Evolutionary conservation across 176 grass and related monocot species (phyloP).

Genomic region (Zoysia pacifica): DNA sequence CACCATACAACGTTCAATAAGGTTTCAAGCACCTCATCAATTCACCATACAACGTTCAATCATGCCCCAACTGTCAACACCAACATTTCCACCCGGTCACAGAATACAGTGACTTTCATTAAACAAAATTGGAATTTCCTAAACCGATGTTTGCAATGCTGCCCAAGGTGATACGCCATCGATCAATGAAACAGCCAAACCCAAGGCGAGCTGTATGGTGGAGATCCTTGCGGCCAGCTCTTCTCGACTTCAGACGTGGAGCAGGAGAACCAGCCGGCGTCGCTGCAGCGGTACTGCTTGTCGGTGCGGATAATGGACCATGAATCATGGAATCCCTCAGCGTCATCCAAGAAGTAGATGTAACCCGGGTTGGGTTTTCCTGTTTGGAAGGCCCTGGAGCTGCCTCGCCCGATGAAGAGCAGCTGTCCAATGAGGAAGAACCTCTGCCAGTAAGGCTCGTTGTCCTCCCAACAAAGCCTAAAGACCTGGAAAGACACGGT

Average conservation of each 20-base stretch:
- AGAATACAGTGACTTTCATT: neutral
- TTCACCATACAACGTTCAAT: neutral
- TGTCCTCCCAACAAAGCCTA: neutral
- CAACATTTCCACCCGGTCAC: neutral
- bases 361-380: neutral
- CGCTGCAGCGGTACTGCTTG: neutral
- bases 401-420: conserved; percentile 31
- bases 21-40: neutral
- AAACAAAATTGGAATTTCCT: neutral
- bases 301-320: neutral
- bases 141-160: neutral
- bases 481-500: conserved; percentile 23
- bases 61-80: neutral
- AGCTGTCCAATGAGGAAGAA: neutral
- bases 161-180: neutral
- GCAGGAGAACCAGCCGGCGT: neutral
- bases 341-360: conserved; percentile 39
- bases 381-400: conserved; percentile 14
- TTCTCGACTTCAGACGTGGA: neutral
- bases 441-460: neutral
- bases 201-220: conserved; percentile 2
- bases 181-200: neutral
- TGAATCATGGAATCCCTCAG: neutral
- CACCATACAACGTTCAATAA: neutral
- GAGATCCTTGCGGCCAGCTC: neutral